phyloP scores from a whole-genome alignment of 108 stramenopile genomes.

The Epipyxis sp. region DNA sequence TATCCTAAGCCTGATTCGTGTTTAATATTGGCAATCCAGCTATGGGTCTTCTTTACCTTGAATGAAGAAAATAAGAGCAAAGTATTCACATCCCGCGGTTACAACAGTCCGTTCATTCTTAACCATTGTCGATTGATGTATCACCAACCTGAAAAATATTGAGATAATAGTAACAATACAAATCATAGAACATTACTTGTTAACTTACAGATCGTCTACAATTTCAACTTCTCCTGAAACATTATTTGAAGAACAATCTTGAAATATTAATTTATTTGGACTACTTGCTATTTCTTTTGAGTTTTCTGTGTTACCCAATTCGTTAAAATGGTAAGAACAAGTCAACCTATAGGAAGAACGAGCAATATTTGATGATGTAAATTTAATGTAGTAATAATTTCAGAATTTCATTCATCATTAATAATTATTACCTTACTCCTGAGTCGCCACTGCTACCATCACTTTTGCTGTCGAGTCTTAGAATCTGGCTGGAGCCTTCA shows the following conservation, averaged over 20 bases:
- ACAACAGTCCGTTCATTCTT: neutral
- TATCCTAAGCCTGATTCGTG: too few species aligned
- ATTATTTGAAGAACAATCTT: neutral
- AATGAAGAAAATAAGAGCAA: neutral
- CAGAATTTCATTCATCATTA: too few species aligned
- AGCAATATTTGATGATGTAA: too few species aligned
- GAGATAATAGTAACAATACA: neutral
- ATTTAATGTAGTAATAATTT: too few species aligned
- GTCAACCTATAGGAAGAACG: too few species aligned
- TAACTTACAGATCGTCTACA: too few species aligned
- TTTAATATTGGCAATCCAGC: too few species aligned
- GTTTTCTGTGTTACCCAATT: neutral
- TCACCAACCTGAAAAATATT: neutral
- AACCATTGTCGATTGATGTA: neutral
- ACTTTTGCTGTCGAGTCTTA: neutral
- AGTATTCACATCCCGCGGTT: neutral
- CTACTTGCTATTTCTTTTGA: neutral
- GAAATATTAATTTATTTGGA: neutral
- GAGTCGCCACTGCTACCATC: neutral
- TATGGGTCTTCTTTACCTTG: neutral
- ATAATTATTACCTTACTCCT: neutral
- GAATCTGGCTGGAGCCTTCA: neutral
- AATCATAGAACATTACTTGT: too few species aligned
- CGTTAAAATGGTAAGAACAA: neutral
- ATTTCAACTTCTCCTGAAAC: too few species aligned